These are phyloP conservation scores for Citrus medica DNA, from an alignment of 345 rosid genomes.

Conservation along the genomic window DNA sequence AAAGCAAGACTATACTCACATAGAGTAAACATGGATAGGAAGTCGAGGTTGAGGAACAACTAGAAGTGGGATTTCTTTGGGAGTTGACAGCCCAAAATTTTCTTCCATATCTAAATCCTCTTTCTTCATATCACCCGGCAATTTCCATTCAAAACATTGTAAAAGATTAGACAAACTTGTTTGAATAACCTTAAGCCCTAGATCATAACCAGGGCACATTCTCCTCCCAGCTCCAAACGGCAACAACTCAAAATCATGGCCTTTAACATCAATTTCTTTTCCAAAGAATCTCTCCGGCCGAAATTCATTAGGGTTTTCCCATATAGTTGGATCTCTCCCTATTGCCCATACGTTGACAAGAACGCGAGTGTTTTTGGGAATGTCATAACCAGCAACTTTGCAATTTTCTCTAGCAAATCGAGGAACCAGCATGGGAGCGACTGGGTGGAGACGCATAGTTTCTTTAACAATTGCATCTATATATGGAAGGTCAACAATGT, in stretches of 20 bases:
- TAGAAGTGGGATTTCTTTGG: conserved; percentile 40
- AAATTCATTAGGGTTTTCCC: conserved; percentile 54
- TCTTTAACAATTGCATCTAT: conserved; percentile 46
- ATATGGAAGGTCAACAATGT: conserved; percentile 41
- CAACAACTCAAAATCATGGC: conserved; percentile 50
- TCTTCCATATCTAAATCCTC: conserved; percentile 55
- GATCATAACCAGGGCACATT: conserved; percentile 65
- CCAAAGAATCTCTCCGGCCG: conserved; percentile 51
- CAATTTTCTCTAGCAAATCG: conserved; percentile 35
- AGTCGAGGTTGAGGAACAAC: conserved; percentile 43
- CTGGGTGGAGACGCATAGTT: conserved; percentile 59
- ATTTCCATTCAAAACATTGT: conserved; percentile 54
- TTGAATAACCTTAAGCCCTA: conserved; percentile 53
- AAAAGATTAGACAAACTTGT: conserved; percentile 44
- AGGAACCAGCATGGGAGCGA: conserved; percentile 58
- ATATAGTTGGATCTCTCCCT: conserved; percentile 44
- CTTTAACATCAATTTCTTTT: conserved; percentile 43
- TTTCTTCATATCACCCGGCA: conserved; percentile 24
- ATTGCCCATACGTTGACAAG: conserved; percentile 49
- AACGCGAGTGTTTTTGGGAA: conserved; percentile 36
- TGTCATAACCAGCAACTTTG: conserved; percentile 37
- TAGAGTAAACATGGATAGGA: conserved; percentile 29
- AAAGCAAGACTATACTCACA: neutral
- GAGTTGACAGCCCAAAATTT: conserved; percentile 48
- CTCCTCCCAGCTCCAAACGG: conserved; percentile 67